Evolutionary conservation across 2,329 filamentous ascomycete species (phyloP).

Genomic region (Pyricularia grisea): DNA sequence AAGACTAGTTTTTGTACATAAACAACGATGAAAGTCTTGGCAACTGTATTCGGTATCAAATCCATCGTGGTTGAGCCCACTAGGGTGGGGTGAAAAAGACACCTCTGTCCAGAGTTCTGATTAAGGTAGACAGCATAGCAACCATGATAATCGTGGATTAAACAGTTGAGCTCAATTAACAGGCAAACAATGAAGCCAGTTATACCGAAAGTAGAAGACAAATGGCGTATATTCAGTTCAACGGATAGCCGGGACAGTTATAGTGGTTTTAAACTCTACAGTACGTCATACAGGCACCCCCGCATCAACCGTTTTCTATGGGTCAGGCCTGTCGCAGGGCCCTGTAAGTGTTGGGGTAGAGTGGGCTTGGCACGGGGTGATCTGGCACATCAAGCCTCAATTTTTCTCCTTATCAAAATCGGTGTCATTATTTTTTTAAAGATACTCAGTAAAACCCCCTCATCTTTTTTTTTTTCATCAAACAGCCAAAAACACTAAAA

Average conservation of each 20-base stretch:
- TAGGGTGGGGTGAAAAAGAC: too few relatives aligned
- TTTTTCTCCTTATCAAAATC: neutral
- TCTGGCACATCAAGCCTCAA: neutral
- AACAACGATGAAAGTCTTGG: neutral
- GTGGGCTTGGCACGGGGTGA: neutral
- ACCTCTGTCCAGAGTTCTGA: too few relatives aligned
- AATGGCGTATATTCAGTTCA: neutral
- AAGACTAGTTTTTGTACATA: neutral
- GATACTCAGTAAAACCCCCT: neutral
- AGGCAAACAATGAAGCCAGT: too few relatives aligned
- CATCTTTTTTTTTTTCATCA: too few relatives aligned
- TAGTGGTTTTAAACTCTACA: neutral
- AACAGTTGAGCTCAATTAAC: too few relatives aligned
- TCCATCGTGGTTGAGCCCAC: neutral
- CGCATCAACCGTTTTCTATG: neutral
- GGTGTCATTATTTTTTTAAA: neutral
- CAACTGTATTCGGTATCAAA: neutral
- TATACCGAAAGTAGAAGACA: too few relatives aligned
- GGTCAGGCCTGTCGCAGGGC: neutral
- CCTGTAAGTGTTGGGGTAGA: neutral
- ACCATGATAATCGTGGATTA: too few relatives aligned
- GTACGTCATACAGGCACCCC: neutral
- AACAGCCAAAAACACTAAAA: neutral
- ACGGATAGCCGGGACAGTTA: neutral
- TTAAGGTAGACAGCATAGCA: too few relatives aligned